These are phyloP conservation scores for Backusella australiensis DNA, from an alignment of 192 early-diverging fungal genomes.

Conservation along the genomic window DNA sequence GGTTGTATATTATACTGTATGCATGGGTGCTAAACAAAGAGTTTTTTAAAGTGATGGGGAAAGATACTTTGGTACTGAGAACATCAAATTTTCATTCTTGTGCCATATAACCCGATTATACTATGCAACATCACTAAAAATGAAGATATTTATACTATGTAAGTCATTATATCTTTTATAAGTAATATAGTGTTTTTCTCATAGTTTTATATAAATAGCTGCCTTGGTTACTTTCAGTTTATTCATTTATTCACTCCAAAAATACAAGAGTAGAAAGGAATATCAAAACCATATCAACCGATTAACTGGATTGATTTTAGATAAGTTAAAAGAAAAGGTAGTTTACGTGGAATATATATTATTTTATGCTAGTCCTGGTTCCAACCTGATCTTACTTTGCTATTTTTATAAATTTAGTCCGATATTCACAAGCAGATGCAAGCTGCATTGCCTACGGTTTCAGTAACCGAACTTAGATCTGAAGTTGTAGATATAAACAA, in stretches of 20 bases:
- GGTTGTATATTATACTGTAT: background rate
- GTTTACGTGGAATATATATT: background rate
- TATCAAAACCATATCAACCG: background rate
- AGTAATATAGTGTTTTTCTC: background rate
- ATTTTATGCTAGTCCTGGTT: background rate
- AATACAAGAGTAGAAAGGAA: background rate
- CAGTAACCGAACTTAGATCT: background rate
- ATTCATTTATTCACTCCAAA: background rate
- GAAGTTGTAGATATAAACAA: background rate
- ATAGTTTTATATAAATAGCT: background rate
- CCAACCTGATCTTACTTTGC: background rate
- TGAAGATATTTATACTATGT: conserved; percentile 1
- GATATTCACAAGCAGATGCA: background rate
- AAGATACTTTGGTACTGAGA: background rate
- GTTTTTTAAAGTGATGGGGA: background rate
- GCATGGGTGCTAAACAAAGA: background rate
- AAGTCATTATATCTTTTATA: background rate
- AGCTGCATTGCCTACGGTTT: background rate
- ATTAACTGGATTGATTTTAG: background rate
- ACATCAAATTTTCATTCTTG: background rate
- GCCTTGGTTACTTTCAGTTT: background rate
- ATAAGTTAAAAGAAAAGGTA: conserved; percentile 3
- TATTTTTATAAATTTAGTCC: background rate
- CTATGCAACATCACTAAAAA: background rate
- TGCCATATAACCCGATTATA: background rate